A percentile compares a stretch with the other conserved stretches of the same genome.
Evolutionary conservation across 2,329 filamentous ascomycete species (phyloP).

Genomic region (Monilinia polystroma): DNA sequence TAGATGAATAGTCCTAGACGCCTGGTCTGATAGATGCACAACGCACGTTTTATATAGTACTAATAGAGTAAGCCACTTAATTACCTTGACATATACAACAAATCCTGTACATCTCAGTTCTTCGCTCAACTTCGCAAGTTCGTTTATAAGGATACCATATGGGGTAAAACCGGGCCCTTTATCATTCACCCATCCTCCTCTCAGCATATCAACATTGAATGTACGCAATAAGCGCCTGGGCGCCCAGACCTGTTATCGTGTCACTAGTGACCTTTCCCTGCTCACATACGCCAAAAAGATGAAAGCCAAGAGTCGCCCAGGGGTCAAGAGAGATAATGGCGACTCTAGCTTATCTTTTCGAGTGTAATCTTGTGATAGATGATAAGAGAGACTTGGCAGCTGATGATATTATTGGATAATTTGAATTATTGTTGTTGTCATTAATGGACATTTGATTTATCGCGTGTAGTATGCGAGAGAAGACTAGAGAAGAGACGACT

Average conservation of each 20-base stretch:
- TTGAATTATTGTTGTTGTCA: background rate
- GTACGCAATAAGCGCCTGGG: background rate
- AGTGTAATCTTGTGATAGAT: background rate
- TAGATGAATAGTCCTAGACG: too few species aligned
- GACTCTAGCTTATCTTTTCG: background rate
- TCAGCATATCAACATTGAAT: background rate
- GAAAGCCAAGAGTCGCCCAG: background rate
- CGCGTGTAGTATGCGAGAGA: too few species aligned
- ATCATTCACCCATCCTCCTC: too few species aligned
- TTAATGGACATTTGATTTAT: too few species aligned
- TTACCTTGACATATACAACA: too few species aligned
- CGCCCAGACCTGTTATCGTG: background rate
- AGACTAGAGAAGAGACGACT: too few species aligned
- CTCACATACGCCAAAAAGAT: background rate
- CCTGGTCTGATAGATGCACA: too few species aligned
- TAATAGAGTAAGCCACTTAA: too few species aligned
- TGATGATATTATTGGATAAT: background rate
- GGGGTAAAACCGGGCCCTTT: constrained; percentile 1
- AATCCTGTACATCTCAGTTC: too few species aligned
- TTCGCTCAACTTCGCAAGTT: too few species aligned
- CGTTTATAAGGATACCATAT: background rate
- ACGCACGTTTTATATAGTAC: too few species aligned
- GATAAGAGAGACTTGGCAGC: background rate
- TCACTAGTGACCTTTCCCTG: background rate
- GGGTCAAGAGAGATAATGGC: background rate